Conservation (phyloP, 805 yeast genomes). For the Metschnikowia koreensis region DNA sequence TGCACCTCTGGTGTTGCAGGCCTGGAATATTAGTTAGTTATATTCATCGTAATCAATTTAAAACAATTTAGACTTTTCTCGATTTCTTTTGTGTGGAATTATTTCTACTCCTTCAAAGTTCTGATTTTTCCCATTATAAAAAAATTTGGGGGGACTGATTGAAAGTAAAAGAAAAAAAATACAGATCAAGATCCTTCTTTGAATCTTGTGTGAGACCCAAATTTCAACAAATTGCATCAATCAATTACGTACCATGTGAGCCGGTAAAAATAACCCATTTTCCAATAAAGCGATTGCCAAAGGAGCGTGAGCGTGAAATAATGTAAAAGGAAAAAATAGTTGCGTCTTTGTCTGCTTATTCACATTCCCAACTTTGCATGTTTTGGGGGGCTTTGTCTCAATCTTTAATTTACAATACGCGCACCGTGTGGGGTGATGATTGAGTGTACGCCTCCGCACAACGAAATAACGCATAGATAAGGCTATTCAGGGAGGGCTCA, state of each 20-base stretch:
- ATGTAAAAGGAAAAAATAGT: not conserved
- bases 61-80: not conserved
- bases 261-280: conserved; percentile 10
- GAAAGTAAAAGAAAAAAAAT: too few species aligned
- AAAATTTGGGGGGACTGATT: too few species aligned
- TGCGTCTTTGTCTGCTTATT: not conserved
- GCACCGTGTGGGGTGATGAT: conserved; percentile 2
- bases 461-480: not conserved
- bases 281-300: not conserved
- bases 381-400: conserved; percentile 2
- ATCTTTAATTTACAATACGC: conserved; percentile 2
- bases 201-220: too few species aligned
- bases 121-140: too few species aligned
- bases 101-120: not conserved
- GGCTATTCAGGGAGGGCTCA: not conserved
- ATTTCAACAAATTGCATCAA: too few species aligned
- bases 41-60: not conserved
- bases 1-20: conserved; percentile 15
- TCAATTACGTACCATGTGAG: conserved; percentile 12
- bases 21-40: conserved; percentile 12
- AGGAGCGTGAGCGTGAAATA: not conserved
- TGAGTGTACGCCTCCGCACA: not conserved
- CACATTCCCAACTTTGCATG: not conserved
- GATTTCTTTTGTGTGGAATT: not conserved
- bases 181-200: too few species aligned